Conservation (phyloP, 108 stramenopile species). For the Fragilaria radians region DNA sequence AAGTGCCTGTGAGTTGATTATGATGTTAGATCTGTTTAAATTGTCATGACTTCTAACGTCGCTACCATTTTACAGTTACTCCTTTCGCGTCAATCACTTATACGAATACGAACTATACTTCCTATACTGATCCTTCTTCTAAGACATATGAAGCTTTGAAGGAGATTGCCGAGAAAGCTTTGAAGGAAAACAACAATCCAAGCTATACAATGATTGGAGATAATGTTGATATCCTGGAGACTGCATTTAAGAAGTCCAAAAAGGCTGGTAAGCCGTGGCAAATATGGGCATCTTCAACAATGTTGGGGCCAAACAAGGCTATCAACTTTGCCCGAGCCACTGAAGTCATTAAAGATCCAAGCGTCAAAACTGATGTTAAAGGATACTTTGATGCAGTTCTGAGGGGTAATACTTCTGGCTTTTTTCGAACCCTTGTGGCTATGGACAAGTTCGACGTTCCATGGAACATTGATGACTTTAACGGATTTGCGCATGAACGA, state of each 20-base stretch:
- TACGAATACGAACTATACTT: background rate
- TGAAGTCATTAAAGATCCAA: background rate
- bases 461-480: constrained; percentile 15
- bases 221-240: constrained; percentile 6
- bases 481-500: constrained; percentile 20
- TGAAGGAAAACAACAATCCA: background rate
- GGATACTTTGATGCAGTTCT: background rate
- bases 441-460: background rate
- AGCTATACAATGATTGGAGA: constrained; percentile 1
- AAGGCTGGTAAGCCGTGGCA: constrained; percentile 27
- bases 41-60: background rate
- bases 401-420: background rate
- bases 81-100: background rate
- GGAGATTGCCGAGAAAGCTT: background rate
- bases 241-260: constrained; percentile 14
- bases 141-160: background rate
- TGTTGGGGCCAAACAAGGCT: constrained; percentile 9
- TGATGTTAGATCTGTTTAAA: background rate
- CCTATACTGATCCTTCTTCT: constrained; percentile 1
- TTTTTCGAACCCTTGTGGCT: constrained; percentile 6
- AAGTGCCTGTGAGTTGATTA: constrained; percentile 1
- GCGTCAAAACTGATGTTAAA: background rate
- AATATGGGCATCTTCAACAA: constrained; percentile 4
- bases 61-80: constrained; percentile 2
- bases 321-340: background rate